Conservation (phyloP, 2,329 filamentous ascomycete species). For the Colletotrichum costaricense region DNA sequence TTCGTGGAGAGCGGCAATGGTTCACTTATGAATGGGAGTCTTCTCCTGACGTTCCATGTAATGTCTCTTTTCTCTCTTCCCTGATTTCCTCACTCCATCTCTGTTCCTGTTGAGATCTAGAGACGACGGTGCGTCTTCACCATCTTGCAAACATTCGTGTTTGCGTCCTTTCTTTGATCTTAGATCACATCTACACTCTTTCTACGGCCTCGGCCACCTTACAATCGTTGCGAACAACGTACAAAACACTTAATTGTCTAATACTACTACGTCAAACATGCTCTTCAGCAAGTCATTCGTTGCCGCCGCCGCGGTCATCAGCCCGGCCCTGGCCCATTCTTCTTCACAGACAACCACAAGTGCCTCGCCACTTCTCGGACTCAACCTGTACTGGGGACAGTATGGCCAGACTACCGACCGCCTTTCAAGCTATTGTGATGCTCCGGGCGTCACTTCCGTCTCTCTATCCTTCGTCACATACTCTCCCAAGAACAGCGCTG, state of each 20-base stretch:
- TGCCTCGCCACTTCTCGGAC: conserved; percentile 40
- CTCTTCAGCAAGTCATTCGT: conserved; percentile 43
- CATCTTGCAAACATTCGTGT: conserved; percentile 38
- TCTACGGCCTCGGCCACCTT: conserved; percentile 48
- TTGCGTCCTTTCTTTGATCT: conserved; percentile 50
- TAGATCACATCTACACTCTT: conserved; percentile 44
- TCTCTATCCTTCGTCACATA: conserved; percentile 52
- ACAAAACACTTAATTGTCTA: conserved; percentile 31
- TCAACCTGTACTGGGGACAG: conserved; percentile 58
- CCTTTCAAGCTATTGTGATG: conserved; percentile 48
- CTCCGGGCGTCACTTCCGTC: conserved; percentile 50
- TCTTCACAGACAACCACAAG: conserved; percentile 8
- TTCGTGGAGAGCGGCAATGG: not conserved
- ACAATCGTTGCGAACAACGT: conserved; percentile 43
- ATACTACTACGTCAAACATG: conserved; percentile 19
- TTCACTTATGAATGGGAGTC: conserved; percentile 16
- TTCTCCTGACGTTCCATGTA: not conserved
- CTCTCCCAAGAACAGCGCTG: conserved; percentile 49
- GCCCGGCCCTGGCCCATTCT: conserved; percentile 30
- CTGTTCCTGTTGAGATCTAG: conserved; percentile 33
- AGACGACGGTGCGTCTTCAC: conserved; percentile 29
- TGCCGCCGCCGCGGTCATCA: conserved; percentile 39
- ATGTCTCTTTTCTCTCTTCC: not conserved
- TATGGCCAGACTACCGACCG: conserved; percentile 40
- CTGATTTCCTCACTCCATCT: conserved; percentile 8